Evolutionary conservation across 768 basidiomycete species (phyloP).

Genomic region (Kwoniella bestiolae): DNA sequence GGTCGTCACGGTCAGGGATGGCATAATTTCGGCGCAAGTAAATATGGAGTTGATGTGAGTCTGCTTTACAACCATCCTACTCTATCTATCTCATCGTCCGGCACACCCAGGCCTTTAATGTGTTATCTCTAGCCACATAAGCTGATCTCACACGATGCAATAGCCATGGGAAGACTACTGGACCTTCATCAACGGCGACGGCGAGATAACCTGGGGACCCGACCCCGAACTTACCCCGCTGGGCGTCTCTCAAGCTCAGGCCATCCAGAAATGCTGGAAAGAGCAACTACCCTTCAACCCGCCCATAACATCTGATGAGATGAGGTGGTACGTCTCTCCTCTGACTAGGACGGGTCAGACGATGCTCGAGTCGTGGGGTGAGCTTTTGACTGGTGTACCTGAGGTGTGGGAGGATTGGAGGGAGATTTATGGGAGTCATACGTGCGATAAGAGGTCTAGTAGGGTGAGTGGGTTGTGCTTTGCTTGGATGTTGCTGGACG

Average conservation of each 20-base stretch:
- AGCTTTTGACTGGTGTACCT: constrained; percentile 44
- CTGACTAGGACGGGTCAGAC: constrained; percentile 54
- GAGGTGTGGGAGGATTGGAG: constrained; percentile 53
- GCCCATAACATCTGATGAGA: constrained; percentile 38
- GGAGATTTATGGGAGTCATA: constrained; percentile 56
- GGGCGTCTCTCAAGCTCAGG: constrained; percentile 49
- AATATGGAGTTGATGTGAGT: constrained; percentile 53
- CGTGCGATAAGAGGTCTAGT: constrained; percentile 52
- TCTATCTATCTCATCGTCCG: not conserved
- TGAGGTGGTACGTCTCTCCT: constrained; percentile 49
- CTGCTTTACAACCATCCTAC: not conserved
- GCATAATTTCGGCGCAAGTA: constrained; percentile 50
- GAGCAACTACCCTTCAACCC: constrained; percentile 33
- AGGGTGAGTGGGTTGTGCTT: constrained; percentile 50
- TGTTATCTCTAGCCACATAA: no score
- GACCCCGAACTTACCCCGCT: constrained; percentile 53
- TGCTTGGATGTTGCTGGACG: no score
- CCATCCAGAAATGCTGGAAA: constrained; percentile 42
- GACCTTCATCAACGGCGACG: constrained; percentile 46
- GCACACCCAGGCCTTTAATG: no score
- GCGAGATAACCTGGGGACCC: constrained; percentile 54
- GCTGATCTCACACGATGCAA: no score
- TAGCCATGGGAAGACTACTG: constrained; percentile 54
- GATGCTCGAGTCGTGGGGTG: constrained; percentile 50
- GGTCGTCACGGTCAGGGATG: constrained; percentile 55